Base-by-base conservation (phyloP, 352 stramenopile species). In the Globisporangium cederbergense region DNA sequence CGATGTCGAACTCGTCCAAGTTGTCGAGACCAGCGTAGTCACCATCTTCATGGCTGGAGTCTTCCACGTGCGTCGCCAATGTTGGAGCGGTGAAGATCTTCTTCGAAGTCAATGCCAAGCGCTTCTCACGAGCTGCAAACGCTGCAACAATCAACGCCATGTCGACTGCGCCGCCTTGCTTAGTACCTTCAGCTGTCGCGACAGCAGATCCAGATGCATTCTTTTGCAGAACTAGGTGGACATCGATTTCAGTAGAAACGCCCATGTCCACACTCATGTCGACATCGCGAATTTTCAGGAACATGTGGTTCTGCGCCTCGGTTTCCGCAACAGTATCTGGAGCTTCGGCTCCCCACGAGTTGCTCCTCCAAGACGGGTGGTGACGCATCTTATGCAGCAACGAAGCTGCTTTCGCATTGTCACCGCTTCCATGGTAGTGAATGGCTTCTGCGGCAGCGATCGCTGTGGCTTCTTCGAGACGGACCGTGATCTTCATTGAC, bases 301-400 rank as follows among this genome's bases (percentile, higher is more conserved):
- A 88, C 86, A 95, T 91, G 62, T 88, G 83, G 22, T 78, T 91
- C 42, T 80, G 79, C 9, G 67, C 68, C 63, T 62, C 84, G 16
- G 73, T 68, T 8, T 89, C 79, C 13, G 51, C 66, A 20, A 47
- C 72, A 56, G 46, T 63, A 49, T 90, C 80, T 9, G 67, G 64
- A 16, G 77, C 61, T 43, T 93, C 82, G 1, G 74, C 74, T 54
- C 88, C 86, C 86, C 86, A 95, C 11, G 86, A 95, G 61, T 91
- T 95, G 57, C 83, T 95, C 62, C 86, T 60, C 86, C 86, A 95
- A 4, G 74, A 89, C 51, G 83, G 86, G 62, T 95, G 81, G 53
- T 91, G 83, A 2, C 85, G 78, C 74, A 91, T 84, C 66, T 90
- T 91, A 62, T 90, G 86, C 30, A 91, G 62, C 22, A 83, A 50